Percentiles rank a stretch among this genome's conserved stretches.
Conservation (phyloP, 306 rosid genomes). For the Ormosia semicastrata region DNA sequence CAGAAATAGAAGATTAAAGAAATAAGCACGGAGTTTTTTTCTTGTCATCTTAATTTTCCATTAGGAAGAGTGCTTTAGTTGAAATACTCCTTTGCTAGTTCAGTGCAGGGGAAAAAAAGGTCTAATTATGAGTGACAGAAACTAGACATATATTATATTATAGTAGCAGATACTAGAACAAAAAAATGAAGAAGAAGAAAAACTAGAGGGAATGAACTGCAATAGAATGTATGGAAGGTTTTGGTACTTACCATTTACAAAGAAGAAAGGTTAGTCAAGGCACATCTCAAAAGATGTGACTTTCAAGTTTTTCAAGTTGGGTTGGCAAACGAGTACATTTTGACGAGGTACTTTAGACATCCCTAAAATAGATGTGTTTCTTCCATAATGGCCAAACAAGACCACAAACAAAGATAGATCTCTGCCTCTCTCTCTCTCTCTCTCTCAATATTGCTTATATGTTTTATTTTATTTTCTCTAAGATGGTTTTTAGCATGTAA, state of each 20-base stretch:
- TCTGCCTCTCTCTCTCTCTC: neutral
- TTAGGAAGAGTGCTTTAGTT: neutral
- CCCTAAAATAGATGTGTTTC: constrained; percentile 32
- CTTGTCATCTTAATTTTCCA: neutral
- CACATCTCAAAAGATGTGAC: constrained; percentile 57
- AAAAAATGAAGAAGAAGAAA: neutral
- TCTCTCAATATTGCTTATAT: neutral
- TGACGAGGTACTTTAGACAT: constrained; percentile 32
- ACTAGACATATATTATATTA: neutral
- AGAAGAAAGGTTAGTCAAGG: constrained; percentile 63
- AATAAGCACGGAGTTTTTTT: neutral
- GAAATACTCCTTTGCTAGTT: neutral
- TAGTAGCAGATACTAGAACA: neutral
- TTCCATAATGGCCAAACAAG: constrained; percentile 19
- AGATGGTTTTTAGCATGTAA: constrained; percentile 32
- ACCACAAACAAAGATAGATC: constrained; percentile 17
- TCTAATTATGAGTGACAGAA: neutral
- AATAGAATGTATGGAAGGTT: constrained; percentile 22
- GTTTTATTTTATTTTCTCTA: neutral
- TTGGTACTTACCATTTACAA: constrained; percentile 37
- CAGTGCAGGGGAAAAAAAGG: neutral
- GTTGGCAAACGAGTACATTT: constrained; percentile 33
- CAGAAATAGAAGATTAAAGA: neutral
- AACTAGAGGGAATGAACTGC: constrained; percentile 1
- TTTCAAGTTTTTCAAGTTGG: constrained; percentile 22